Evolutionary conservation across 1,284 basidiomycete genomes (phyloP), one percentile per base, ranked within the genome.

Genomic region (Cutaneotrichosporon curvatum): DNA sequence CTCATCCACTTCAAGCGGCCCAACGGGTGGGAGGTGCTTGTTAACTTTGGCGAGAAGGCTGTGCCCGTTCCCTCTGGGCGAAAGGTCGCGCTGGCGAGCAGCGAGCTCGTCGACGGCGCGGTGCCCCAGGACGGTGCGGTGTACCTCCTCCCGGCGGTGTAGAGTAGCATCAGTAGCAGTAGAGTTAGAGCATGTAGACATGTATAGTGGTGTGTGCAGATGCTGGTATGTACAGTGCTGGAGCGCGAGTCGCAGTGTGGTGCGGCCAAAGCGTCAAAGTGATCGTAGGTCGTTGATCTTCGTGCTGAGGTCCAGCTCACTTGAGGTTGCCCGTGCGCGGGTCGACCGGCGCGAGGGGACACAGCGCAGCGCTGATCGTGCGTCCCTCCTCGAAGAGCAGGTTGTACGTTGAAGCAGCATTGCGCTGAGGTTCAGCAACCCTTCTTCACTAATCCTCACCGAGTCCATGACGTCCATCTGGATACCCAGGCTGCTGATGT

Each of bases 381-480:
- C 92, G 75, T 1, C 90, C 92, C 72, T 97, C 92, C 70, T 97
- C 94, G 0, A 84, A 73, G 33, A 97, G 78, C 28, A 97, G 72
- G 69, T 97, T 97, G 71, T 89, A 97, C 0, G 92, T 95, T 28
- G 89, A 85, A 61, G 88, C 90, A 11, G 92, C 92, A 64, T 94
- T 94, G 57, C 86, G 75, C 87, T 90, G 55, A 40, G 6, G 36
- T 44, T 22, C 4, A 22, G 5, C 15, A 16, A 4, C 6, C 1
- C 40, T 6, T 5, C 8, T 28, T 28, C 12, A 7, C 25, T 28
- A 12, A 28, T 28, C 77, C 83, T 51, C 62, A 92, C 92, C 39
- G 90, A 90, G 65, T 91, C 87, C 83, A 94, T 89, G n/a, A 89
- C 77, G 58, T 97, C 94, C 38, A 92, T 72, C 62, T 91, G 88